These are phyloP conservation scores for Monosporozyma solicola DNA, from an alignment of 805 yeast genomes.

Conservation along the genomic window DNA sequence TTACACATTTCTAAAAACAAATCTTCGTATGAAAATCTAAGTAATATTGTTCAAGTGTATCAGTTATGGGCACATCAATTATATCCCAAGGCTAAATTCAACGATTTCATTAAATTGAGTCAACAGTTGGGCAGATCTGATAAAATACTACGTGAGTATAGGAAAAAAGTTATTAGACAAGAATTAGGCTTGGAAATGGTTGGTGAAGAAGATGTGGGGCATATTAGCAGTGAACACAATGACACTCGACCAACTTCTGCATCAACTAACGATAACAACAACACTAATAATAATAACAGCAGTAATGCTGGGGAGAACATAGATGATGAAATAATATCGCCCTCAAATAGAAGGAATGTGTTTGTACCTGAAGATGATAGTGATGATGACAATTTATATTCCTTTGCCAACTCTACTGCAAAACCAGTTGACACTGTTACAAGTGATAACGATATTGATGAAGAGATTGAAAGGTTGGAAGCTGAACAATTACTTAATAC, in stretches of 20 bases:
- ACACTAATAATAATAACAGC: neutral
- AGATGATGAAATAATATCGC: neutral
- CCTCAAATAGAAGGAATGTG: neutral
- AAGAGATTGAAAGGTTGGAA: neutral
- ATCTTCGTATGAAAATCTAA: constrained; percentile 21
- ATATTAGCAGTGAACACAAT: neutral
- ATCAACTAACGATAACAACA: no score
- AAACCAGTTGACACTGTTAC: neutral
- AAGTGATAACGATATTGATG: neutral
- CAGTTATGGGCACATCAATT: constrained; percentile 70
- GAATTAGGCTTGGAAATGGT: constrained; percentile 26
- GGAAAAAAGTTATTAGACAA: constrained; percentile 32
- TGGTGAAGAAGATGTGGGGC: constrained; percentile 3
- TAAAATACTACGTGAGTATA: constrained; percentile 34
- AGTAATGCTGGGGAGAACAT: neutral
- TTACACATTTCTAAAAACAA: constrained; percentile 28
- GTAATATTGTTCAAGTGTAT: constrained; percentile 42
- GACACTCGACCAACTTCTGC: no score
- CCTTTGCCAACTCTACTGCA: neutral
- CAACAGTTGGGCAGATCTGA: constrained; percentile 40
- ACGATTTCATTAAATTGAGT: constrained; percentile 53
- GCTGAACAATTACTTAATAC: neutral
- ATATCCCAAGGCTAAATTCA: constrained; percentile 72
- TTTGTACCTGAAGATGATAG: neutral
- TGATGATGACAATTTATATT: constrained; percentile 1